Base-by-base conservation (phyloP, 768 basidiomycete species). In the Tylopilus sp. region DNA sequence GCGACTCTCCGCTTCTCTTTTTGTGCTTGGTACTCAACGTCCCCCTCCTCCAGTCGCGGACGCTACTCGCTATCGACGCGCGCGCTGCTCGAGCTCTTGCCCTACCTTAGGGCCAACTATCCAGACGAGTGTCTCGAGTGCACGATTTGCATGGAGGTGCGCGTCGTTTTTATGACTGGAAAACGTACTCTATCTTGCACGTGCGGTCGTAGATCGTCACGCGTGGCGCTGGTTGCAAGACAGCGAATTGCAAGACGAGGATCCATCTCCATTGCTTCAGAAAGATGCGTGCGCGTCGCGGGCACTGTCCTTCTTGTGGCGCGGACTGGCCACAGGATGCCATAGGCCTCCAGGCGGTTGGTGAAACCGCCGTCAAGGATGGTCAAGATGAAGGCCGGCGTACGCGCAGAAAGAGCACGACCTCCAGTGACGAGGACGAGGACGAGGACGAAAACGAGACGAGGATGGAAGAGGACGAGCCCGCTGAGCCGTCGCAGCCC, bases 31-130 rank as follows among this genome's bases (percentile, higher is more conserved):
- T 22, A 56, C 53, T 42, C 15, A 52, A 11, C 39, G 4, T 51
- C 57, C 53, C 47, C n/a, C n/a, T n/a, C n/a, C n/a, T 48, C 60
- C 17, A 79, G 88, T 57, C 76, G 75, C 13, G 82, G 86, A 22
- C 80, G 88, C 9, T 91, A 89, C 60, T 83, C 87, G 8, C 78
- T 94, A 3, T 86, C 88, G 3, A 75, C 82, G 1, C 87, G 92
- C 10, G 77, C 89, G 0, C 66, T 90, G 17, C 69, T 90, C 18
- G 92, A 94, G 62, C 81, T 95, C 6, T 68, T 71, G 2, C 75
- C 79, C 1, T 95, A 93, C 62, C 77, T 95, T 53, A 85, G 82
- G 59, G 75, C 79, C 15, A 84, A 80, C 4, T 95, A 85, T 64
- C 74, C 82, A 0, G 83, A 89, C 2, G 86, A 90, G 44, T 69